A percentile compares a stretch with the other conserved stretches of the same genome.
Conservation (phyloP, 768 basidiomycete genomes). For the Heimioporus sp. region DNA sequence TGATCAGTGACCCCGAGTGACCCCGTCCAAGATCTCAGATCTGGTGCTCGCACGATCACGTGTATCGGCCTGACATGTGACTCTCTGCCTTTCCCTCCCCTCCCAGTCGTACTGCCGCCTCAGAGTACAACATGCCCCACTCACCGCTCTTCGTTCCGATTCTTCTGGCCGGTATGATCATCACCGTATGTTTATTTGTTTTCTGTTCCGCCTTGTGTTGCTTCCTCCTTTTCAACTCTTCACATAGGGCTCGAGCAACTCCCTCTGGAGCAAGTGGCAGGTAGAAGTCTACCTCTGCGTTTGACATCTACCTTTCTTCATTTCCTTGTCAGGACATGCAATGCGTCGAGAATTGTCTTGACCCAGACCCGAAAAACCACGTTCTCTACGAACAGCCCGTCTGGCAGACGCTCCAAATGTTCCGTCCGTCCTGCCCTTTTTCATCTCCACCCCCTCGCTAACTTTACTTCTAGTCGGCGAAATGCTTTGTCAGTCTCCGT, state of each 20-base stretch:
- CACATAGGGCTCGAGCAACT: conserved; percentile 71
- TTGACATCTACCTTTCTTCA: not conserved
- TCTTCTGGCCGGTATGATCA: conserved; percentile 90
- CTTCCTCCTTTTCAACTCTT: conserved; percentile 2
- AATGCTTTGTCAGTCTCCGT: conserved; percentile 73
- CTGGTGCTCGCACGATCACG: conserved; percentile 11
- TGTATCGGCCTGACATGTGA: conserved; percentile 19
- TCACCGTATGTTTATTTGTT: conserved; percentile 63
- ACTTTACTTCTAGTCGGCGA: conserved; percentile 75
- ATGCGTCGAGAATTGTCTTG: conserved; percentile 91
- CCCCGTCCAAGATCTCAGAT: conserved; percentile 26
- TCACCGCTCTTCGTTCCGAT: conserved; percentile 66
- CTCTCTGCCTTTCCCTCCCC: conserved; percentile 12
- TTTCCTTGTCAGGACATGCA: conserved; percentile 76
- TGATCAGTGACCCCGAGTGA: conserved; percentile 26
- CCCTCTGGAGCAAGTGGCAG: conserved; percentile 84
- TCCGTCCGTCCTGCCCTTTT: conserved; percentile 51
- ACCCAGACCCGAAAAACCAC: conserved; percentile 55
- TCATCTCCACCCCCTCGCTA: conserved; percentile 14
- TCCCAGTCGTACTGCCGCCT: no score
- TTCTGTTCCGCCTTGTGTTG: no score
- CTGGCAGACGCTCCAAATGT: conserved; percentile 91
- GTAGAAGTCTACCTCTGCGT: conserved; percentile 21
- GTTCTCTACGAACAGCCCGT: conserved; percentile 93
- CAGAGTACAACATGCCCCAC: conserved; percentile 50